Percentiles rank a stretch among this genome's conserved stretches.
phyloP scores from a whole-genome alignment of 768 basidiomycete genomes.

The Auriscalpium vulgare region DNA sequence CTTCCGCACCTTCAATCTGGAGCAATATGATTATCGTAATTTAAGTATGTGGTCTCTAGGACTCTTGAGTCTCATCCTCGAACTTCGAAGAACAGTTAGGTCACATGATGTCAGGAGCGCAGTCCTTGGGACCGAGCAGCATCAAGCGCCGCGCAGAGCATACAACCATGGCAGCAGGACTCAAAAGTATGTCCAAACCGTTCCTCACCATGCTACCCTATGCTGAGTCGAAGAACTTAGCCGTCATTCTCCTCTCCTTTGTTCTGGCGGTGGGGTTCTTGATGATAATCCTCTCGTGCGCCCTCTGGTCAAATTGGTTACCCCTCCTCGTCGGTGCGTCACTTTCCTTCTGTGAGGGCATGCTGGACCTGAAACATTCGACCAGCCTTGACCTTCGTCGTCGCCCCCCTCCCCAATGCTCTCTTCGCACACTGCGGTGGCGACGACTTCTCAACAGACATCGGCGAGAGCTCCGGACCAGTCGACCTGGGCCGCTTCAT shows the following conservation, averaged over 20 bases:
- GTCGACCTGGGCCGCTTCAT: constrained; percentile 93
- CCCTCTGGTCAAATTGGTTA: constrained; percentile 94
- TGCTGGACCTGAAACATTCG: background rate
- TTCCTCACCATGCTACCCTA: background rate
- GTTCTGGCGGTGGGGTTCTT: constrained; percentile 97
- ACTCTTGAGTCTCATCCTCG: no score
- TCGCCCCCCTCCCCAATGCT: constrained; percentile 94
- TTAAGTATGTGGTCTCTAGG: no score
- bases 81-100: no score
- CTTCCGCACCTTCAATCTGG: no score
- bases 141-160: background rate
- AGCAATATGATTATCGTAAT: no score
- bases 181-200: constrained; percentile 10
- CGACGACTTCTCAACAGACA: constrained; percentile 80
- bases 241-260: constrained; percentile 94
- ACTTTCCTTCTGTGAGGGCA: background rate
- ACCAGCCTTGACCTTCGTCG: constrained; percentile 85
- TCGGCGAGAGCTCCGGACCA: constrained; percentile 59
- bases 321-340: constrained; percentile 89
- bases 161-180: constrained; percentile 13
- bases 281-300: constrained; percentile 94
- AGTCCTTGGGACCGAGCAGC: no score
- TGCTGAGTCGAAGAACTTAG: constrained; percentile 31
- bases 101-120: no score
- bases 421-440: constrained; percentile 87